These are phyloP conservation scores for Neurospora sp. DNA, from an alignment of 2,329 filamentous ascomycete species.

Conservation along the genomic window DNA sequence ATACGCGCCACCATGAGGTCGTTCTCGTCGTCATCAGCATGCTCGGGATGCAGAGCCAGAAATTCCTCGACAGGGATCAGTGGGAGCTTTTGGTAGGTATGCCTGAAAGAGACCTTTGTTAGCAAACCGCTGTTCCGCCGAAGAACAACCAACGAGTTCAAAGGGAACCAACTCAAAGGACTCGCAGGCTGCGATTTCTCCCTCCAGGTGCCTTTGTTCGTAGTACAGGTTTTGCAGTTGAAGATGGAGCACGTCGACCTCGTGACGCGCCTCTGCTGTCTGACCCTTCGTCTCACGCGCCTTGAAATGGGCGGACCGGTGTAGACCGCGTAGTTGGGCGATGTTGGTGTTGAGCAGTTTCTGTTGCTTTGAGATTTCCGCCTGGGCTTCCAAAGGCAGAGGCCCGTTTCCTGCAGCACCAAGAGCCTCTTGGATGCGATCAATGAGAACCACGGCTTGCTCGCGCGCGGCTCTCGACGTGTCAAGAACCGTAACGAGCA, in stretches of 20 bases:
- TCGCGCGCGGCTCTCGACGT: slow-evolving; percentile 64
- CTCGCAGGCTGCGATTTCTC: slow-evolving; percentile 84
- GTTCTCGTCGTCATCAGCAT: slow-evolving; percentile 62
- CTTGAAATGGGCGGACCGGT: slow-evolving; percentile 69
- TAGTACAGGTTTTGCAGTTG: slow-evolving; percentile 95
- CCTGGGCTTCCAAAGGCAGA: slow-evolving; percentile 36
- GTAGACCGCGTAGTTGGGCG: slow-evolving; percentile 69
- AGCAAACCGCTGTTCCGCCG: neutral
- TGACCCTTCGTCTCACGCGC: slow-evolving; percentile 77
- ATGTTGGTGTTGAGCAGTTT: slow-evolving; percentile 72
- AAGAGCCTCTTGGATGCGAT: slow-evolving; percentile 34
- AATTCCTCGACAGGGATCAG: slow-evolving; percentile 80
- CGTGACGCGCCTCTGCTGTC: slow-evolving; percentile 78
- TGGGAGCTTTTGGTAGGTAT: slow-evolving; percentile 79
- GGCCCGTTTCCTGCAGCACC: slow-evolving; percentile 32
- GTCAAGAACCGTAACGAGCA: slow-evolving; percentile 57
- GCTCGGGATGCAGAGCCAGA: slow-evolving; percentile 63
- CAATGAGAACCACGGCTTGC: slow-evolving; percentile 58
- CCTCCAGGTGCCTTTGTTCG: slow-evolving; percentile 81
- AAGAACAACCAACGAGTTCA: neutral
- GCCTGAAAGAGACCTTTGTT: slow-evolving; percentile 37
- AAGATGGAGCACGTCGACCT: slow-evolving; percentile 84
- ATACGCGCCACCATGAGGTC: slow-evolving; percentile 83
- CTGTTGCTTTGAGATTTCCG: slow-evolving; percentile 62
- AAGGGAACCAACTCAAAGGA: slow-evolving; percentile 66